phyloP scores from a whole-genome alignment of 1,139 yeast genomes.

The Tardiomyces blankii region DNA sequence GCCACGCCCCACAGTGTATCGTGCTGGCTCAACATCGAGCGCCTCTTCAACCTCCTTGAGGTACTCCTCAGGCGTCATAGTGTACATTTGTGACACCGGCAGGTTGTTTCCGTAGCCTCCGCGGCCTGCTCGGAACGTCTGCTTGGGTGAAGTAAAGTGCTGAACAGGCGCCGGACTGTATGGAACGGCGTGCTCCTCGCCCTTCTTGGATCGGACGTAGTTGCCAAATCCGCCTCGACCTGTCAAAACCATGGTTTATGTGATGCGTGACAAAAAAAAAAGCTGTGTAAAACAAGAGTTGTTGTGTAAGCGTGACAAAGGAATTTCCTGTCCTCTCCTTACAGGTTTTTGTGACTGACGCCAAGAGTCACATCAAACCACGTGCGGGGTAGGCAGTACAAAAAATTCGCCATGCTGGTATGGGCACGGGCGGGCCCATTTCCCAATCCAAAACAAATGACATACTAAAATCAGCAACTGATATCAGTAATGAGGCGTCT shows the following conservation, averaged over 20 bases:
- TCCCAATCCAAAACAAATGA: background rate
- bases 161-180: constrained; percentile 28
- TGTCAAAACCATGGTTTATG: constrained; percentile 18
- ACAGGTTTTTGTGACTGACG: too few species aligned
- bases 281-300: too few species aligned
- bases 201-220: constrained; percentile 11
- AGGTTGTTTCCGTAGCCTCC: constrained; percentile 29
- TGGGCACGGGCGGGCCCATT: background rate
- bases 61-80: constrained; percentile 24
- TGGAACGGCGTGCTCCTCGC: constrained; percentile 10
- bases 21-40: constrained; percentile 20
- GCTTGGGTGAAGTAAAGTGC: constrained; percentile 24
- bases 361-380: background rate
- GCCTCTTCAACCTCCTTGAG: constrained; percentile 24
- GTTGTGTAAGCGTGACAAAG: too few species aligned
- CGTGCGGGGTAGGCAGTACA: background rate
- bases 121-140: constrained; percentile 26
- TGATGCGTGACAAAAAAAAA: background rate
- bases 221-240: constrained; percentile 27
- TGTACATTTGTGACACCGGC: constrained; percentile 20
- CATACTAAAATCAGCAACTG: background rate
- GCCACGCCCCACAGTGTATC: constrained; percentile 28
- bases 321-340: too few species aligned
- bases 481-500: background rate
- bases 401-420: too few species aligned